Evolutionary conservation across 352 stramenopile species (phyloP), one percentile per base, ranked within the genome.

Genomic region (Phytophthora hibernalis): DNA sequence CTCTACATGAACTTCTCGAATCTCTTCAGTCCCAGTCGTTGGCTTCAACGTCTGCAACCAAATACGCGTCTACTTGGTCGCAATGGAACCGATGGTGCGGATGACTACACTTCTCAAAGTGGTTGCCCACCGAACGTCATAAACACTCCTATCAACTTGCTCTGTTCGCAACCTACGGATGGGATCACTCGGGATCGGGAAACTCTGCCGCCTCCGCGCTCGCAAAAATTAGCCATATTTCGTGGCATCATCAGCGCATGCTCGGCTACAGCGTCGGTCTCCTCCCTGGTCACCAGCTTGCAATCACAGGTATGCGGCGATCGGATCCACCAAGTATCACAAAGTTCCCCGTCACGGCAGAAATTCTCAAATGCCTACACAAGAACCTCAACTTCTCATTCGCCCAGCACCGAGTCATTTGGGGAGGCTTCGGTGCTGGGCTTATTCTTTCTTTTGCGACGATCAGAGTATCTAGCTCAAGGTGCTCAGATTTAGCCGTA

Each of bases 371-470:
- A 8, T 10, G 26, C n/a, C n/a, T n/a, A n/a, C n/a, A n/a, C n/a
- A n/a, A n/a, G n/a, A n/a, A n/a, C n/a, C n/a, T n/a, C n/a, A n/a
- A n/a, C n/a, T n/a, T n/a, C n/a, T n/a, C n/a, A n/a, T n/a, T n/a
- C n/a, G n/a, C 54, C 37, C 61, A 69, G 33, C 54, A 74, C 61
- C 65, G 68, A 54, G 65, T 73, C 57, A 71, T 8, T 75, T 58
- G 24, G 62, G 68, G 61, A 5, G 72, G 59, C 55, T 75, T 50
- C 68, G 54, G 50, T 75, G 31, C 38, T 75, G 67, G 60, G 49
- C 22, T 68, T 70, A 26, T 67, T 65, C 55, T 67, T 63, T 67
- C 42, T 69, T 40, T 44, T 68, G 1, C 22, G 61, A 40, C 13
- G 67, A 24, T 59, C 50, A 0, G 67, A 75, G 20, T 75, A 65